Evolutionary conservation across 306 rosid genomes (phyloP).

Genomic region (Abrus pulchellus): DNA sequence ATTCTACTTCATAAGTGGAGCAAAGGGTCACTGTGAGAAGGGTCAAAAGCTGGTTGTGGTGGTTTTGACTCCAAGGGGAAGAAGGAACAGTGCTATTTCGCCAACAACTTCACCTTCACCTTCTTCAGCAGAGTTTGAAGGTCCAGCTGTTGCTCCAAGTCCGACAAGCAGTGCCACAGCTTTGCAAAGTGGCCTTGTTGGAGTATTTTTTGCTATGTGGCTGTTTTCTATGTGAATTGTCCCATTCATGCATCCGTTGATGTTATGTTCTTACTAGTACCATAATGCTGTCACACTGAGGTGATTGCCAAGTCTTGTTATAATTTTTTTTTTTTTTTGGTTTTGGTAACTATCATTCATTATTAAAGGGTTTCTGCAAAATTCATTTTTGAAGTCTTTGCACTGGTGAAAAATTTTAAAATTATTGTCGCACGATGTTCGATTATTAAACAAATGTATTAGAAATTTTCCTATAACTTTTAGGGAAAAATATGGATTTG

Average conservation of each 20-base stretch:
- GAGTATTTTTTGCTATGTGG: slow-evolving; percentile 44
- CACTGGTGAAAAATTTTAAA: no score
- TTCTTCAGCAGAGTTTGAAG: slow-evolving; percentile 55
- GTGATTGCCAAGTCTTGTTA: background rate
- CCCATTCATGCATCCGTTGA: no score
- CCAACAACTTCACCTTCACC: slow-evolving; percentile 54
- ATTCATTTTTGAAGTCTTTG: no score
- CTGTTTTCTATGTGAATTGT: slow-evolving; percentile 35
- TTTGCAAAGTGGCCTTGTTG: slow-evolving; percentile 52
- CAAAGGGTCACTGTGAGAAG: slow-evolving; percentile 72
- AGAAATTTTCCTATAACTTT: no score
- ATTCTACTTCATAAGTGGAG: slow-evolving; percentile 81
- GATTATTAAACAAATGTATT: no score
- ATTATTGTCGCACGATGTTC: no score
- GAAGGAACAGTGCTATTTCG: slow-evolving; percentile 39
- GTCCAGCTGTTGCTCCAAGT: slow-evolving; percentile 82
- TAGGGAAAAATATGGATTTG: no score
- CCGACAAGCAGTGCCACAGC: slow-evolving; percentile 64
- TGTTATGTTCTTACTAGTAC: no score
- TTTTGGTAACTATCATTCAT: no score
- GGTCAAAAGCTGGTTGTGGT: slow-evolving; percentile 77
- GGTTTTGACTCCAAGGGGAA: slow-evolving; percentile 64
- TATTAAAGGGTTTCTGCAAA: no score
- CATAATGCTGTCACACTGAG: slow-evolving; percentile 6
- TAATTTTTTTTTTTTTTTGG: no score